Base-by-base conservation (phyloP, 2,329 filamentous ascomycete species). In the Akanthomyces muscarius region DNA sequence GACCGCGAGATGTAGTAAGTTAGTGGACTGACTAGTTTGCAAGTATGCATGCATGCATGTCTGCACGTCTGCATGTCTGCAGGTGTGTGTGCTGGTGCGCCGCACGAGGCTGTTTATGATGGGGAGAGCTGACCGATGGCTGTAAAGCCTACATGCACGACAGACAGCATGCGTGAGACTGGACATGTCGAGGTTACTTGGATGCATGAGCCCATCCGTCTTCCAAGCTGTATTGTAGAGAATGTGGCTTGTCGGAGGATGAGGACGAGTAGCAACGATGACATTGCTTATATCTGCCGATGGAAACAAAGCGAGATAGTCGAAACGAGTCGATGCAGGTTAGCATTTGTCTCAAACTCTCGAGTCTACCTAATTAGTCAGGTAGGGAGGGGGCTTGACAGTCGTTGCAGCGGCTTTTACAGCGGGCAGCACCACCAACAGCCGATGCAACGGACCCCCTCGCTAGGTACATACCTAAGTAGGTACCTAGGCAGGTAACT, bases 91-190 rank as follows among this genome's bases (percentile, higher is more conserved):
- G 38, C 41, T 45, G 25, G 44, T 45, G 41, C 25, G 28, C 41
- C 28, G 41, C 53, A 30, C 25, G 44, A 56, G 38, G 18, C 44
- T 56, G 44, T 56, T 33, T 41, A 45, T 30, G 53, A 33, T 56
- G 25, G 25, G 25, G 25, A 41, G 33, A n/a, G 21, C 23, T 41
- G 25, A 16, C 44, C 38, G 41, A 56, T 18, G 53, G 41, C 44
- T 56, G 13, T 38, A 41, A 45, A 13, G 41, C 54, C 41, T 18
- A 36, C 33, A 36, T 36, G 33, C 33, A 36, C 33, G 33, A 36
- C 30, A 33, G 25, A 56, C 54, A 16, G 38, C 41, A 45, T 56
- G 54, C 54, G 33, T 41, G 54, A 56, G 25, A 56, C 41, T 41
- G 54, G 18, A 45, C 25, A 21, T 16, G 1, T 4, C 16, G 41